Conservation (phyloP, 1,139 yeast species). For the Oligophagozyma castellii region DNA sequence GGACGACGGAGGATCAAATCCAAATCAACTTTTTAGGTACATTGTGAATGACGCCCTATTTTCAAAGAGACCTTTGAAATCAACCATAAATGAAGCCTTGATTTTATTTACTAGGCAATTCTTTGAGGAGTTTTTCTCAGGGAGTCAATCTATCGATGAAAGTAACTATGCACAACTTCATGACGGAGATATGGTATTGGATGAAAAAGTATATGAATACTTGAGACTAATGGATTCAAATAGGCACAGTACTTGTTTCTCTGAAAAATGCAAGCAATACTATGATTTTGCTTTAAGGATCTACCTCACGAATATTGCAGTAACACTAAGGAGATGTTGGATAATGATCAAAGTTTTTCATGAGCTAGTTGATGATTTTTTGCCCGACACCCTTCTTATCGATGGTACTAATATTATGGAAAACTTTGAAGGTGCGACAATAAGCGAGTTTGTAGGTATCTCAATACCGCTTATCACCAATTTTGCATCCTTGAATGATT, state of each 20-base stretch:
- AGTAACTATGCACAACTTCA: constrained; percentile 2
- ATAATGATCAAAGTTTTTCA: constrained; percentile 17
- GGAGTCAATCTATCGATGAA: constrained; percentile 5
- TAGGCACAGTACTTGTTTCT: background rate
- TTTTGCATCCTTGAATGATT: constrained; percentile 6
- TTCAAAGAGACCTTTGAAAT: constrained; percentile 9
- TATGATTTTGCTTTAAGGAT: constrained; percentile 13
- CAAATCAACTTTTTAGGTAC: constrained; percentile 21
- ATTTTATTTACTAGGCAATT: constrained; percentile 10
- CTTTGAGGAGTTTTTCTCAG: constrained; percentile 8
- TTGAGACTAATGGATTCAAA: background rate
- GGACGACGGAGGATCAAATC: constrained; percentile 7
- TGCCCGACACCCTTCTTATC: constrained; percentile 7
- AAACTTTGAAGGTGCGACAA: constrained; percentile 4
- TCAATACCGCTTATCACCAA: constrained; percentile 9
- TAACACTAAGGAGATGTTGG: constrained; percentile 18
- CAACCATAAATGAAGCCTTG: constrained; percentile 11
- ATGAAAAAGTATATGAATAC: constrained; percentile 1
- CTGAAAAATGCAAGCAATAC: background rate
- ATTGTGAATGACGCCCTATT: constrained; percentile 15
- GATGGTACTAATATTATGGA: constrained; percentile 10
- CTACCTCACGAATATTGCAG: constrained; percentile 13
- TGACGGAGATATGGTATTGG: constrained; percentile 1
- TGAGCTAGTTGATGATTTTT: constrained; percentile 9
- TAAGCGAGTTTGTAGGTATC: constrained; percentile 7